These are phyloP conservation scores for Plasmodium vivax DNA, from an alignment of 169 alveolate genomes.

Conservation along the genomic window DNA sequence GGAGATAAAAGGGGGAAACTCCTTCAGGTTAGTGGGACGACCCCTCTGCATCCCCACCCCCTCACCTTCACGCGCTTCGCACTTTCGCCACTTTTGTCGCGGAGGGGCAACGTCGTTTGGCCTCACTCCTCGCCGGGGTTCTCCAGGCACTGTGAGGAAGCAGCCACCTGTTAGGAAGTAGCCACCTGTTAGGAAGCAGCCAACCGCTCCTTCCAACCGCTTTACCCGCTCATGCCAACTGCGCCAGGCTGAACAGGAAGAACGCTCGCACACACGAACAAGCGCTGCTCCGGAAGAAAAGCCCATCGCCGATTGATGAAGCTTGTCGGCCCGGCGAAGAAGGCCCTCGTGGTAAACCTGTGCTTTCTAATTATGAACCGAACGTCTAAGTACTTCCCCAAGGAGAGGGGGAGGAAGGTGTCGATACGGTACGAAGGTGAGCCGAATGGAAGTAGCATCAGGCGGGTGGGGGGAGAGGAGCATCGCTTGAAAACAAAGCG, in stretches of 20 bases:
- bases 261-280: background rate
- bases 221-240: no score
- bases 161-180: no score
- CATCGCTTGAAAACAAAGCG: background rate
- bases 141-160: no score
- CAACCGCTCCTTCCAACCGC: no score
- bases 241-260: background rate
- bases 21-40: no score
- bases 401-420: conserved; percentile 21
- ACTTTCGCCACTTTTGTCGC: no score
- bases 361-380: conserved; percentile 37
- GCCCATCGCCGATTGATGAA: conserved; percentile 9
- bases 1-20: no score
- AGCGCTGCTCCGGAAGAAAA: background rate
- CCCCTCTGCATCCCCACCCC: no score
- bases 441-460: background rate
- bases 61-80: no score
- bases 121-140: no score
- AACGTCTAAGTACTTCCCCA: conserved; percentile 31
- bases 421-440: conserved; percentile 23
- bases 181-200: no score
- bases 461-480: background rate
- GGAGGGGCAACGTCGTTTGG: no score
- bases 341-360: conserved; percentile 9
- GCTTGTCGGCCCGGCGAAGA: background rate